Base-by-base conservation (phyloP, 495 filamentous ascomycete species). In the Jackrogersella multiformis region DNA sequence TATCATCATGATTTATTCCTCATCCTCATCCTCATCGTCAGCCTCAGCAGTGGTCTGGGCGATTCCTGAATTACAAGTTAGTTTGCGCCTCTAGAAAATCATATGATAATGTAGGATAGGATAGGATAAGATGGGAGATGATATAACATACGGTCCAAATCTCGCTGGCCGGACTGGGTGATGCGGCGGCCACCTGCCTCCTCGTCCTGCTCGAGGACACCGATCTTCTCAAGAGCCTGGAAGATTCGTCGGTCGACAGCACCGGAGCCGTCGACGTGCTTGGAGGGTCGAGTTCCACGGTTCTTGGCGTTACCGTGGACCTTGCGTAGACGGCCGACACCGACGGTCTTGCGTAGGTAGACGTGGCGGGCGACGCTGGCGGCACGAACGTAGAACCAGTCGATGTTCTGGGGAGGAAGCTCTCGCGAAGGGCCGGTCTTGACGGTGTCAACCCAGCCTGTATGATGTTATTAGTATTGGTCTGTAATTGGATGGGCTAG, bases 301-400 rank as follows among this genome's bases (percentile, higher is more conserved):
- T 99, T 99, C 89, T 97, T 97, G 83, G 90, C 89, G 67, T 85
- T 90, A 77, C 95, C 95, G 85, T 99, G 95, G 61, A 92, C 91
- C 82, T 94, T 95, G 76, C 89, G 88, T 5, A 72, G 69, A 55
- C 72, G 72, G 52, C 71, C 66, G 39, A 99, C 94, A 85, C 95
- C 95, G 77, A 99, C 94, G 75, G 94, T 97, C 86, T 98, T 98
- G 82, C 95, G 89, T 80, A 99, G 88, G 86, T 99, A 99, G 86
- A 98, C 87, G 84, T 99, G 95, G 77, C 95, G 95, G 73, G 95
- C 95, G 78, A 97, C 88, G 72, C 93, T 85, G 72, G 95, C 95
- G 77, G 94, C 93, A 77, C 95, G 94, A 80, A 97, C 86, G 90
- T 98, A 99, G 90, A 92, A 99, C 94, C 94, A 97, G 86, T 97